Percentiles rank a stretch among this genome's conserved stretches.
These are phyloP conservation scores for Lobosporangium transversale DNA, from an alignment of 192 early-diverging fungal species.

Conservation along the genomic window DNA sequence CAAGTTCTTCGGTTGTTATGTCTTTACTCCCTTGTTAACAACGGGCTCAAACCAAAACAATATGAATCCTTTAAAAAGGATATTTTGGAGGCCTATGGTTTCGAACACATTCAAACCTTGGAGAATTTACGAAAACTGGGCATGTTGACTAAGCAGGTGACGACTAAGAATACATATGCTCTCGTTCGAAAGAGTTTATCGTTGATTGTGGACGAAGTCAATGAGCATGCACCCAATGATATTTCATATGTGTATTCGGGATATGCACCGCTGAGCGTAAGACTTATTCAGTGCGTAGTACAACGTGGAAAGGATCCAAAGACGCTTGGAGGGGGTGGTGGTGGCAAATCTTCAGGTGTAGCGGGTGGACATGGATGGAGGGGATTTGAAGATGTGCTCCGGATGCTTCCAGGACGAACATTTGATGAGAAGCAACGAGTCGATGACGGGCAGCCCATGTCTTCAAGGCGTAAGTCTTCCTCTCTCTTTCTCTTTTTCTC, in stretches of 20 bases:
- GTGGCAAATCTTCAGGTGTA: conserved; percentile 22
- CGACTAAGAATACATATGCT: conserved; percentile 61
- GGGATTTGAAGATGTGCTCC: conserved; percentile 88
- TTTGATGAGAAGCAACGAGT: conserved; percentile 82
- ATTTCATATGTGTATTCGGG: conserved; percentile 94
- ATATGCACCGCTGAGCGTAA: conserved; percentile 91
- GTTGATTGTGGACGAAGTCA: conserved; percentile 87
- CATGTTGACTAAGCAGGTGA: conserved; percentile 65
- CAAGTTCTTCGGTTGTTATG: conserved; percentile 85
- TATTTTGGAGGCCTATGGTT: conserved; percentile 90
- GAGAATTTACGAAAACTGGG: conserved; percentile 78
- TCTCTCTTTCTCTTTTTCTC: conserved; percentile 8
- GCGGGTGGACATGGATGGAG: conserved; percentile 79
- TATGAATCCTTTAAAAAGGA: conserved; percentile 88
- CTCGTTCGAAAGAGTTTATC: conserved; percentile 75
- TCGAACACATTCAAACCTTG: conserved; percentile 87
- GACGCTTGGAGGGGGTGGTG: conserved; percentile 14
- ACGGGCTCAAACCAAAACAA: conserved; percentile 83
- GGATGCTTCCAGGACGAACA: conserved; percentile 78
- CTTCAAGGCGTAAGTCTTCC: conserved; percentile 53
- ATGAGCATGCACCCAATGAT: conserved; percentile 87
- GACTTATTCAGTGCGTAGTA: conserved; percentile 82
- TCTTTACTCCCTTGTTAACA: conserved; percentile 85
- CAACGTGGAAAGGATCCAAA: conserved; percentile 40
- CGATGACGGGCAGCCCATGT: conserved; percentile 56